Evolutionary conservation across 2,329 filamentous ascomycete genomes (phyloP).

Genomic region (Sporothrix dimorphospora): DNA sequence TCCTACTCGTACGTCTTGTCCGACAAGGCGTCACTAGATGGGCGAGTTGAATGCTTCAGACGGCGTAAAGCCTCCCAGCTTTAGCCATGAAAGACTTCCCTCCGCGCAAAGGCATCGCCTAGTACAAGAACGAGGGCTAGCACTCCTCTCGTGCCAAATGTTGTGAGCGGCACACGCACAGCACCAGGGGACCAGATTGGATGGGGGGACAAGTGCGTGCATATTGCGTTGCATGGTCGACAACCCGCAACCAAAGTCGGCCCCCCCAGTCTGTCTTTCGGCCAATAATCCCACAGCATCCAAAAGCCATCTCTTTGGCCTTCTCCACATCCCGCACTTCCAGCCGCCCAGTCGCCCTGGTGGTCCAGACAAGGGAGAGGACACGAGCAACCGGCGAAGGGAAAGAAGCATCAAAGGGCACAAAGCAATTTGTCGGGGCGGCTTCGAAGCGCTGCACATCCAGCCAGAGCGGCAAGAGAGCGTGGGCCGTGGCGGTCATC

Average conservation of each 20-base stretch:
- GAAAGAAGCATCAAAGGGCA: too few relatives aligned
- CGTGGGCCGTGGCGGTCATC: constrained; percentile 27
- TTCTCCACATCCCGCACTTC: not conserved
- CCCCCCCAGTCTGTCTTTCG: not conserved
- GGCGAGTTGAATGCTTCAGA: not conserved
- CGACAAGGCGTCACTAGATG: not conserved
- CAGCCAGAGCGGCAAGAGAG: constrained; percentile 26
- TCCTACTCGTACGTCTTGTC: not conserved
- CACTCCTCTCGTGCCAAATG: not conserved
- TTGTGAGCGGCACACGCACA: not conserved
- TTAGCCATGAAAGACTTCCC: not conserved
- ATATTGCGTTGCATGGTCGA: not conserved
- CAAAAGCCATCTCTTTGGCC: not conserved
- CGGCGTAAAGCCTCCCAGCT: not conserved
- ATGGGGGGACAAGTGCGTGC: not conserved
- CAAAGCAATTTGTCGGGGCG: constrained; percentile 32
- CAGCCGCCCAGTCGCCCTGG: constrained; percentile 1
- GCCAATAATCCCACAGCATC: not conserved
- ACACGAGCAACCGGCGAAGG: not conserved
- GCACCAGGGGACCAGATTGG: not conserved
- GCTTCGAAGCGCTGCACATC: constrained; percentile 31
- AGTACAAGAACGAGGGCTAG: not conserved
- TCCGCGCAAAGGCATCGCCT: not conserved
- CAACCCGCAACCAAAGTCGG: not conserved
- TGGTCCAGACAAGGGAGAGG: not conserved